Evolutionary conservation across 2,329 filamentous ascomycete species (phyloP).

Genomic region (Talaromyces pinophilus): DNA sequence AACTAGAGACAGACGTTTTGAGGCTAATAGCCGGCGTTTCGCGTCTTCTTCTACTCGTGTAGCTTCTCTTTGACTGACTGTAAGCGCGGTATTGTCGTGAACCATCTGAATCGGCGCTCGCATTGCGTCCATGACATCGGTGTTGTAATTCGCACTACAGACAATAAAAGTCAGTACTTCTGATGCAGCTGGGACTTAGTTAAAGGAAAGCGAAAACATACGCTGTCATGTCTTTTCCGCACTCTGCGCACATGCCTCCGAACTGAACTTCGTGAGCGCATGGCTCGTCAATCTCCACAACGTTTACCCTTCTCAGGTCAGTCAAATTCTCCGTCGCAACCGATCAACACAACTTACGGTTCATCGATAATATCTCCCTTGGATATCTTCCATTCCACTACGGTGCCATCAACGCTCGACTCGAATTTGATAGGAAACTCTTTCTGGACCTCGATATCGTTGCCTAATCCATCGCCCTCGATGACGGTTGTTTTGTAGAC

Average conservation of each 20-base stretch:
- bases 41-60: slow-evolving; percentile 79
- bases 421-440: slow-evolving; percentile 78
- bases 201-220: slow-evolving; percentile 36
- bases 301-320: slow-evolving; percentile 46
- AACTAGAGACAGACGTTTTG: slow-evolving; percentile 85
- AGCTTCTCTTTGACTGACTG: slow-evolving; percentile 80
- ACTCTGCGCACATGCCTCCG: slow-evolving; percentile 84
- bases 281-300: slow-evolving; percentile 82
- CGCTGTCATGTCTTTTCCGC: slow-evolving; percentile 95
- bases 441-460: slow-evolving; percentile 68
- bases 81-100: slow-evolving; percentile 84
- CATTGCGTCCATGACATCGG: slow-evolving; percentile 72
- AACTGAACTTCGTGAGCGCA: slow-evolving; percentile 92
- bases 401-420: slow-evolving; percentile 76
- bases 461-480: slow-evolving; percentile 69
- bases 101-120: slow-evolving; percentile 93
- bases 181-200: neutral
- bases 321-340: neutral
- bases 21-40: slow-evolving; percentile 76
- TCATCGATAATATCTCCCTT: slow-evolving; percentile 47
- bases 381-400: slow-evolving; percentile 73
- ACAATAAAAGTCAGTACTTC: neutral
- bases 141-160: slow-evolving; percentile 71
- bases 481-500: slow-evolving; percentile 74
- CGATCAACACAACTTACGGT: slow-evolving; percentile 38